phyloP scores from a whole-genome alignment of 495 filamentous ascomycete species.

The Aspergillus nidulans region DNA sequence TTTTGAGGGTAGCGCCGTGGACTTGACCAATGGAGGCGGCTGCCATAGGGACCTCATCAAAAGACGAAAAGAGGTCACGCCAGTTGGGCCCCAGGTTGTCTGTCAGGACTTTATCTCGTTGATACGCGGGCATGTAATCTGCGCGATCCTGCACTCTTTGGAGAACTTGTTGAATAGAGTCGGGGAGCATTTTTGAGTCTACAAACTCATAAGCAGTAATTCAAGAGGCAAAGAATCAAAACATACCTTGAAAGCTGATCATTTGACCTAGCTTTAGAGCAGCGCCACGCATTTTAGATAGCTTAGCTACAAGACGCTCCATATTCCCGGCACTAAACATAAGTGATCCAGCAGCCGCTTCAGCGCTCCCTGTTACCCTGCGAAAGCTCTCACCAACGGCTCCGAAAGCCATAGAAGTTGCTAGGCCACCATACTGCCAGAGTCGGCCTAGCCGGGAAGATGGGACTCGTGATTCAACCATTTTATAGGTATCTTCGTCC shows the following conservation, averaged over 20 bases:
- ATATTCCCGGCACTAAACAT: constrained; percentile 88
- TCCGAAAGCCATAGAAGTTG: constrained; percentile 94
- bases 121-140: constrained; percentile 94
- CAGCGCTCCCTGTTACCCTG: constrained; percentile 57
- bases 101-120: constrained; percentile 77
- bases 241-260: constrained; percentile 83
- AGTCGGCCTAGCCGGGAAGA: constrained; percentile 80
- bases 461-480: constrained; percentile 86
- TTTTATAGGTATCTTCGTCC: constrained; percentile 50
- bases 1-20: constrained; percentile 76
- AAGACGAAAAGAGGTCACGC: constrained; percentile 76
- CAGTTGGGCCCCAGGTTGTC: constrained; percentile 79
- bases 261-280: constrained; percentile 97
- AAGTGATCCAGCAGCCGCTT: constrained; percentile 63
- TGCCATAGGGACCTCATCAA: constrained; percentile 88
- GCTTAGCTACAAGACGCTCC: constrained; percentile 84
- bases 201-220: constrained; percentile 1
- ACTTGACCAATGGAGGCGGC: constrained; percentile 99
- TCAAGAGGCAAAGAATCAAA: neutral
- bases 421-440: constrained; percentile 92
- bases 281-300: constrained; percentile 95
- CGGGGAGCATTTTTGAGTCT: constrained; percentile 93
- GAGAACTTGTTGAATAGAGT: constrained; percentile 76
- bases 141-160: constrained; percentile 94
- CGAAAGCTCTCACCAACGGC: constrained; percentile 79